Evolutionary conservation across 176 grass and related monocot species (phyloP).

Genomic region (Saccharum officinarum): DNA sequence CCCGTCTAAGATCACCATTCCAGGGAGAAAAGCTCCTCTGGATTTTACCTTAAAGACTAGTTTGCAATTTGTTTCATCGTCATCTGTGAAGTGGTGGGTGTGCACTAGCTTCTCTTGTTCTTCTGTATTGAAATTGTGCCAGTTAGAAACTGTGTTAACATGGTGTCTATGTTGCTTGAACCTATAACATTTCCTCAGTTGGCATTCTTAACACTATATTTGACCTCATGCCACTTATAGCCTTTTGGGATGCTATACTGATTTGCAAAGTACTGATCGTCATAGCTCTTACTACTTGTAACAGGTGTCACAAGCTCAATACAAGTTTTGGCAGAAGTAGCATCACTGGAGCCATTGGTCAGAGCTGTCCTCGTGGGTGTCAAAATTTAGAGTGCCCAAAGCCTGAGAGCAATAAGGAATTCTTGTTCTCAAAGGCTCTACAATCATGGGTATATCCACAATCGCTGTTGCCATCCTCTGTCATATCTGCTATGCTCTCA

Average conservation of each 20-base stretch:
- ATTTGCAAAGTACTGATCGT: neutral
- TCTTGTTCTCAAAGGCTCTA: slow-evolving; percentile 63
- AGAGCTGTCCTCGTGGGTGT: slow-evolving; percentile 30
- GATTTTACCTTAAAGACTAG: slow-evolving; percentile 90
- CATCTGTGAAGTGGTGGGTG: slow-evolving; percentile 86
- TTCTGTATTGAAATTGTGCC: neutral
- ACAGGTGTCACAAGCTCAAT: slow-evolving; percentile 81
- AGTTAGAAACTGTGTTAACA: neutral
- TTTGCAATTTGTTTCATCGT: slow-evolving; percentile 79
- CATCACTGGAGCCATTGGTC: slow-evolving; percentile 40
- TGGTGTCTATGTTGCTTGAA: slow-evolving; percentile 9
- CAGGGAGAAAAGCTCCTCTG: slow-evolving; percentile 68
- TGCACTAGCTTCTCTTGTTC: slow-evolving; percentile 22
- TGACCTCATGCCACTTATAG: neutral
- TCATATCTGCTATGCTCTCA: slow-evolving; percentile 70
- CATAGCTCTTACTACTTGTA: slow-evolving; percentile 16
- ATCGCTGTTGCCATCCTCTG: slow-evolving; percentile 55
- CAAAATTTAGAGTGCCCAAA: slow-evolving; percentile 37
- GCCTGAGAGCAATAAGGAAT: slow-evolving; percentile 35
- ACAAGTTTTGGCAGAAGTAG: slow-evolving; percentile 38
- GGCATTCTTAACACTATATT: neutral
- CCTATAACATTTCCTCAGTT: neutral
- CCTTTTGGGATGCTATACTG: neutral
- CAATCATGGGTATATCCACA: slow-evolving; percentile 94
- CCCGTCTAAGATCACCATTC: slow-evolving; percentile 63